phyloP scores from a whole-genome alignment of 352 stramenopile species.

The Phytophthora agathidicida region DNA sequence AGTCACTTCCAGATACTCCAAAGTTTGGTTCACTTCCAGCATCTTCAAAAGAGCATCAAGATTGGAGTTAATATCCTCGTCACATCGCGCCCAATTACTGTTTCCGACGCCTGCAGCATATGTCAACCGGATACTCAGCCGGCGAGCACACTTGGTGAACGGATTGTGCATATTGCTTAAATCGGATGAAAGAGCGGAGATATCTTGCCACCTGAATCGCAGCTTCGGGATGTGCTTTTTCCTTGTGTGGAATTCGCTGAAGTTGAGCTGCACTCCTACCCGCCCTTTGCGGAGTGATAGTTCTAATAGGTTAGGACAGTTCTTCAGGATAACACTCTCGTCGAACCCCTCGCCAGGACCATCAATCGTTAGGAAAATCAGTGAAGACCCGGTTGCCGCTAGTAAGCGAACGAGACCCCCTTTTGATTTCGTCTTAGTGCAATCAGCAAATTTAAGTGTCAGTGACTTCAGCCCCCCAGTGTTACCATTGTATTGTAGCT shows the following conservation, averaged over 20 bases:
- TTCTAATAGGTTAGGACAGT: conserved; percentile 4
- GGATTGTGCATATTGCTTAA: background rate
- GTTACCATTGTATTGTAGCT: background rate
- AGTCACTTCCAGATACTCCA: conserved; percentile 12
- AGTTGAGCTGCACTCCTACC: background rate
- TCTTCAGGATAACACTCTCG: background rate
- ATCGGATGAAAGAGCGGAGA: background rate
- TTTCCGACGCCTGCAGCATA: background rate
- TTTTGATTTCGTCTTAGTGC: background rate
- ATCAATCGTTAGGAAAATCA: conserved; percentile 4
- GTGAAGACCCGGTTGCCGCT: background rate
- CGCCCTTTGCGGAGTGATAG: conserved; percentile 2
- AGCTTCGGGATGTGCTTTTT: background rate
- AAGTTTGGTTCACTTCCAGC: conserved; percentile 4
- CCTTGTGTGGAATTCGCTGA: background rate
- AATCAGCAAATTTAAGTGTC: conserved; percentile 2
- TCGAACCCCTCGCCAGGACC: background rate
- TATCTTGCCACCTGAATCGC: background rate
- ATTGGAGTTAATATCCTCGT: conserved; percentile 6
- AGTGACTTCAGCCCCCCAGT: background rate
- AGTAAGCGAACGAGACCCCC: conserved; percentile 3
- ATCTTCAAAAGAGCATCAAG: conserved; percentile 1
- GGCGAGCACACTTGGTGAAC: background rate
- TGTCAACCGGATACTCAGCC: conserved; percentile 1
- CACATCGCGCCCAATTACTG: background rate